Evolutionary conservation across 306 rosid species (phyloP).

Genomic region (Inga oerstediana): DNA sequence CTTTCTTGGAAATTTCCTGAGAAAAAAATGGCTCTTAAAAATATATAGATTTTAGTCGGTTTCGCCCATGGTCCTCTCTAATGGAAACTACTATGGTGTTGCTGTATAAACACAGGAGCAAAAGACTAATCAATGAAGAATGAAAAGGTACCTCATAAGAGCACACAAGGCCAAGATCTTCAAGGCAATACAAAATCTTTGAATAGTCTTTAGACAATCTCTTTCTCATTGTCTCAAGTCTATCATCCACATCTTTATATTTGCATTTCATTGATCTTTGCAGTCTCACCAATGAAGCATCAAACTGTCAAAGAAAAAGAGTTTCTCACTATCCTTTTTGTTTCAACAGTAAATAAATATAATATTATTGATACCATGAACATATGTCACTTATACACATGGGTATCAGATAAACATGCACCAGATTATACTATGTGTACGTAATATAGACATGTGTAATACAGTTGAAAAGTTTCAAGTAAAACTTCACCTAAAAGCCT

Average conservation of each 20-base stretch:
- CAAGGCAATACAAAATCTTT: constrained; percentile 70
- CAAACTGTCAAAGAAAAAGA: constrained; percentile 45
- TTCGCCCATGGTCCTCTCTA: neutral
- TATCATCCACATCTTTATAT: constrained; percentile 48
- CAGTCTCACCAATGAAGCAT: constrained; percentile 41
- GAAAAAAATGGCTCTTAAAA: no score
- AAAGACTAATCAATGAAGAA: neutral
- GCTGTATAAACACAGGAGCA: neutral
- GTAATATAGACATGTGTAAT: neutral
- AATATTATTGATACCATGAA: neutral
- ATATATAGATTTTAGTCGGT: no score
- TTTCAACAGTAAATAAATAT: neutral
- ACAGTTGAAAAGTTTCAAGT: neutral
- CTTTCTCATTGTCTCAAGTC: constrained; percentile 47
- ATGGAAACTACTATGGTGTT: neutral
- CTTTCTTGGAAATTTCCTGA: no score
- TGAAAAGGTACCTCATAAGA: constrained; percentile 62
- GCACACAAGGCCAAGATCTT: constrained; percentile 68
- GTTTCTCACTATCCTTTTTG: constrained; percentile 11
- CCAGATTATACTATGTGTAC: neutral
- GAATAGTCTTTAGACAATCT: constrained; percentile 47
- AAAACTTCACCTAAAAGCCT: neutral
- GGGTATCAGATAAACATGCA: neutral
- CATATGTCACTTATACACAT: neutral
- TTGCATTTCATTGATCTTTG: constrained; percentile 39